A percentile compares a stretch with the other conserved stretches of the same genome.
Conservation (phyloP, 1,139 yeast genomes). For the Yarrowia galli region DNA sequence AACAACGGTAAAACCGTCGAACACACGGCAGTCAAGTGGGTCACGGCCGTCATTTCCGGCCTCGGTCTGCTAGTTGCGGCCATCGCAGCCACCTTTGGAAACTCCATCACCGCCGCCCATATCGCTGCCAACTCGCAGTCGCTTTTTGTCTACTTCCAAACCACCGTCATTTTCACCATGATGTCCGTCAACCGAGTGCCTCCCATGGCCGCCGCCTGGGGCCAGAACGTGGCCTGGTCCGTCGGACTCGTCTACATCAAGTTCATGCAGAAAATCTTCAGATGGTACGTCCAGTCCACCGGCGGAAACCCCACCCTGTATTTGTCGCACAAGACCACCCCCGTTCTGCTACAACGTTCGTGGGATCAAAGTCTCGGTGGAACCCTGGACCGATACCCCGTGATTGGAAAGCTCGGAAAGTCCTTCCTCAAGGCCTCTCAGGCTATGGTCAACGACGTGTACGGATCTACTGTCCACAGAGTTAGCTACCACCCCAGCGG, state of each 20-base stretch:
- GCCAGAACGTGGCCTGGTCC: constrained; percentile 95
- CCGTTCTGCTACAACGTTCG: constrained; percentile 75
- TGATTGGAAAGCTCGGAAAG: constrained; percentile 42
- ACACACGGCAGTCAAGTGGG: constrained; percentile 95
- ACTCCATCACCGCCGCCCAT: constrained; percentile 93
- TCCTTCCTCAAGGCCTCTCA: constrained; percentile 41
- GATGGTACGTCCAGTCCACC: constrained; percentile 95
- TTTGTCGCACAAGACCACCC: constrained; percentile 55
- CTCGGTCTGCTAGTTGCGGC: constrained; percentile 88
- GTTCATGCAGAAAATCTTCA: constrained; percentile 84
- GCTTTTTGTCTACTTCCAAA: constrained; percentile 90
- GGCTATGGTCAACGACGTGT: constrained; percentile 22
- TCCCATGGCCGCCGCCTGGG: constrained; percentile 98
- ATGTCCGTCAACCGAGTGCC: constrained; percentile 94
- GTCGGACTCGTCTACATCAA: constrained; percentile 80
- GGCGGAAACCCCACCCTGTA: constrained; percentile 88
- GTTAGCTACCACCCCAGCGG: constrained; percentile 25
- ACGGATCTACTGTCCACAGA: constrained; percentile 27
- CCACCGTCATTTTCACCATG: constrained; percentile 90
- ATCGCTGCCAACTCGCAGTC: constrained; percentile 95
- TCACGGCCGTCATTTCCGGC: constrained; percentile 93
- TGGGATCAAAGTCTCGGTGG: constrained; percentile 42
- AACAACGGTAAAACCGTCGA: constrained; percentile 91
- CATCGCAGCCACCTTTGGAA: constrained; percentile 85
- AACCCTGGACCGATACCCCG: constrained; percentile 43